Conservation (phyloP, 148 eudicot genomes). For the Dianthus caryophyllus region DNA sequence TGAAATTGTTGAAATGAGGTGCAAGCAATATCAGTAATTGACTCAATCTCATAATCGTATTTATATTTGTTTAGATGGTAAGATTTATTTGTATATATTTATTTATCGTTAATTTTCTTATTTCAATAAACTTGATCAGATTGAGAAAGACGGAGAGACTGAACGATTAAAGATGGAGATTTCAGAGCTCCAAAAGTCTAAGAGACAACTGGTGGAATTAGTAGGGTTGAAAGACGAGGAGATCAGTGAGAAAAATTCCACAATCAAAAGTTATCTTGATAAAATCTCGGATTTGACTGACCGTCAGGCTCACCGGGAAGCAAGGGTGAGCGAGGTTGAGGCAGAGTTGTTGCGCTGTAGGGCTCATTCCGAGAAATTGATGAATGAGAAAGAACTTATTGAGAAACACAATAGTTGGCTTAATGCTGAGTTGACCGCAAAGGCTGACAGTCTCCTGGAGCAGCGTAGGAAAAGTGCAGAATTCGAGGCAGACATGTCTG, state of each 20-base stretch:
- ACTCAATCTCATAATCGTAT: background rate
- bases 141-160: conserved; percentile 74
- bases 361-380: conserved; percentile 48
- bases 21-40: no score
- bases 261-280: conserved; percentile 63
- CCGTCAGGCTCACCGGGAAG: conserved; percentile 56
- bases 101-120: background rate
- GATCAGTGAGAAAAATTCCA: conserved; percentile 68
- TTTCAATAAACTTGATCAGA: conserved; percentile 36
- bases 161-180: conserved; percentile 62
- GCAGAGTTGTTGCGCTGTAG: conserved; percentile 56
- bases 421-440: conserved; percentile 67
- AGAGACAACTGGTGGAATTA: conserved; percentile 77
- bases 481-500: conserved; percentile 68
- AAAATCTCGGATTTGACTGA: conserved; percentile 77
- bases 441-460: conserved; percentile 55
- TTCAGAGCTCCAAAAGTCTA: conserved; percentile 71
- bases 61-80: no score
- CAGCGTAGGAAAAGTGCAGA: conserved; percentile 58
- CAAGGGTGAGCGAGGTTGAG: conserved; percentile 62
- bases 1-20: no score
- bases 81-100: no score
- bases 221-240: conserved; percentile 68
- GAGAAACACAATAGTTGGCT: conserved; percentile 92
- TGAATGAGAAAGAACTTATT: conserved; percentile 85